Evolutionary conservation across 2,329 filamentous ascomycete species (phyloP).

Genomic region (Elsinoe fawcettii): DNA sequence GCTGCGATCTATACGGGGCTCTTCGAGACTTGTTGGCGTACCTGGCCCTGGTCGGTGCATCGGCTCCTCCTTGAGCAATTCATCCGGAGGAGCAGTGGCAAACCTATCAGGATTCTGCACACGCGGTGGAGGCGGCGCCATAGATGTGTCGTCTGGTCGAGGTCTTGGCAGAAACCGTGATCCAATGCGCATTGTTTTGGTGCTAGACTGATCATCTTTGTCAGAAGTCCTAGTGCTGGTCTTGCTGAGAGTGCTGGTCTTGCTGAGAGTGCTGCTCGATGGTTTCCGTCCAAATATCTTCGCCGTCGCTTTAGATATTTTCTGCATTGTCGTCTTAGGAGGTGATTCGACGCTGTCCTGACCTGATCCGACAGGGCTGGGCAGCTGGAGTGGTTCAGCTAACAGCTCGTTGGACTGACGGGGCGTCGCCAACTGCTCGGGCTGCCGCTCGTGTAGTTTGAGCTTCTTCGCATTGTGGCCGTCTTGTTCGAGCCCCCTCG

Average conservation of each 20-base stretch:
- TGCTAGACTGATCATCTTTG: neutral
- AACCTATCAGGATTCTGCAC: neutral
- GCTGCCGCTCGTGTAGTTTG: neutral
- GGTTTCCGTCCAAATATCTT: neutral
- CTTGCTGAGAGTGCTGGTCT: neutral
- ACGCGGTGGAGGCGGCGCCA: neutral
- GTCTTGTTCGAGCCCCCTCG: neutral
- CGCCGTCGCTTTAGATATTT: neutral
- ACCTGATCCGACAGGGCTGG: conserved; percentile 1
- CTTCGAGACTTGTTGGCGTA: neutral
- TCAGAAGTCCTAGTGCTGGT: neutral
- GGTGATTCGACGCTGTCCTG: neutral
- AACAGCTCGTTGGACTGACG: neutral
- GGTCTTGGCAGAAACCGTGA: neutral
- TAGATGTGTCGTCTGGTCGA: neutral
- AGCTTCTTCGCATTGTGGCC: neutral
- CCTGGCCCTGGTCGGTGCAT: neutral
- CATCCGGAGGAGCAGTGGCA: conserved; percentile 1
- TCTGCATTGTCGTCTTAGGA: neutral
- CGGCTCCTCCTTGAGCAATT: neutral
- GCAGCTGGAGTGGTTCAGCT: neutral
- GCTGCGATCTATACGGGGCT: neutral
- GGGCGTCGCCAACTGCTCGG: neutral
- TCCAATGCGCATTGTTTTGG: neutral
- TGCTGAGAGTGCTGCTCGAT: neutral